Conservation (phyloP, 176 grass and related monocot species). For the Eremochloa ophiuroides region DNA sequence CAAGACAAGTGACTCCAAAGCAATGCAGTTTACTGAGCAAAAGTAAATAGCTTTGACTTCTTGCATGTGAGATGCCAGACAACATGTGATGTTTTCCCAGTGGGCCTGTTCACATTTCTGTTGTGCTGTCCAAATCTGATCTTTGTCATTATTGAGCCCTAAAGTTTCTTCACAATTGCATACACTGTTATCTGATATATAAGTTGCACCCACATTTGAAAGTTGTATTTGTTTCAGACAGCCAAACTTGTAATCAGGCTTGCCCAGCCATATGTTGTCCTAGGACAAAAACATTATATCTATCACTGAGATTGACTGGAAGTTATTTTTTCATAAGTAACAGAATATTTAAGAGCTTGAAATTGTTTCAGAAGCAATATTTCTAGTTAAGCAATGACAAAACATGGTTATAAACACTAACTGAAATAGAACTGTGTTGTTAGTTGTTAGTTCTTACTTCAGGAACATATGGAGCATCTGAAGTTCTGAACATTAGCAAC, state of each 20-base stretch:
- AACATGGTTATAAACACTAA: not conserved
- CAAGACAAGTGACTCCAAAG: constrained; percentile 28
- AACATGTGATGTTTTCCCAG: constrained; percentile 39
- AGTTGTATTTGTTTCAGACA: constrained; percentile 27
- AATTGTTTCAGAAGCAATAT: not conserved
- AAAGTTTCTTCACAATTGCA: constrained; percentile 10
- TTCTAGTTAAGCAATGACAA: not conserved
- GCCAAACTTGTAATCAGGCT: constrained; percentile 2
- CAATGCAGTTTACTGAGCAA: constrained; percentile 37
- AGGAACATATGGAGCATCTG: not conserved
- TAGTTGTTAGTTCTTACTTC: not conserved
- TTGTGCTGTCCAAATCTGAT: constrained; percentile 45
- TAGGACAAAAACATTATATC: not conserved
- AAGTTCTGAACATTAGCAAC: not conserved
- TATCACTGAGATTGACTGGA: not conserved
- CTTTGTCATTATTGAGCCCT: constrained; percentile 37
- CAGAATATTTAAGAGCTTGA: not conserved
- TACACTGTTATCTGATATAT: constrained; percentile 15
- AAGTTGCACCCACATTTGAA: constrained; percentile 38
- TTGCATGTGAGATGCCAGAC: constrained; percentile 43
- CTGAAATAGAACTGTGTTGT: not conserved
- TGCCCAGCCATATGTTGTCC: not conserved
- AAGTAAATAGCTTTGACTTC: constrained; percentile 61
- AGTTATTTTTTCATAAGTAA: not conserved
- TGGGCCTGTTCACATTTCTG: constrained; percentile 40